A percentile compares a stretch with the other conserved stretches of the same genome.
Evolutionary conservation across 371 early-diverging fungal species (phyloP).

Genomic region (Blyttiomyces sp.): DNA sequence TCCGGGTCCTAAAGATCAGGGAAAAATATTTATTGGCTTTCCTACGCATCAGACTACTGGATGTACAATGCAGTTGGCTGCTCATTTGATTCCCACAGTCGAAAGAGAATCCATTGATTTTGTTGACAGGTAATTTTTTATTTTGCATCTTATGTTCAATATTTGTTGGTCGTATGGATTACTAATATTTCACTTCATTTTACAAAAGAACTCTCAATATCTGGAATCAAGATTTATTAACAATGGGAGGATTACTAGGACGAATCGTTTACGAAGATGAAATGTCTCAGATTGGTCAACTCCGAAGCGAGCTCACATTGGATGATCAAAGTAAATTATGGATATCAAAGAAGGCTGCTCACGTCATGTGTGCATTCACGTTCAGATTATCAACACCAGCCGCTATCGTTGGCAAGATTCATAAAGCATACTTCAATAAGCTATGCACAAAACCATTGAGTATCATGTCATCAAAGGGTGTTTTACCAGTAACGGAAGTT

Average conservation of each 20-base stretch:
- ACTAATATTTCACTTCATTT: too few species aligned
- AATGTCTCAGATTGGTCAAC: slow-evolving; percentile 41
- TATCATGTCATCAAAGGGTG: slow-evolving; percentile 68
- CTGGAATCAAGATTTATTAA: slow-evolving; percentile 83
- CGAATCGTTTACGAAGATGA: slow-evolving; percentile 79
- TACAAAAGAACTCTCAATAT: slow-evolving; percentile 66
- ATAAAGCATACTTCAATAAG: slow-evolving; percentile 29
- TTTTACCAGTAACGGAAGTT: slow-evolving; percentile 48
- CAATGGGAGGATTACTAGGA: slow-evolving; percentile 69
- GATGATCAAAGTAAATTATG: slow-evolving; percentile 39
- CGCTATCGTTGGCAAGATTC: slow-evolving; percentile 56
- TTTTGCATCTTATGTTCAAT: too few species aligned
- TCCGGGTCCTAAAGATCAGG: slow-evolving; percentile 61
- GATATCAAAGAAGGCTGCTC: slow-evolving; percentile 67
- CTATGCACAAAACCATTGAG: slow-evolving; percentile 48
- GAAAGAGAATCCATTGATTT: slow-evolving; percentile 91
- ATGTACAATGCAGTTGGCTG: slow-evolving; percentile 76
- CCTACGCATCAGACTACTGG: slow-evolving; percentile 92
- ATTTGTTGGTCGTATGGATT: too few species aligned
- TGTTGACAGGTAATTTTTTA: too few species aligned
- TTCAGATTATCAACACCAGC: slow-evolving; percentile 75
- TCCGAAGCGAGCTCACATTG: slow-evolving; percentile 24
- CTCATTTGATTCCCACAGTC: slow-evolving; percentile 85
- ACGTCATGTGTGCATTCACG: slow-evolving; percentile 65
- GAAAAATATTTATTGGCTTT: slow-evolving; percentile 84